Evolutionary conservation across 2,329 filamentous ascomycete genomes (phyloP), one percentile per base, ranked within the genome.

Genomic region (Cadophora sp.): DNA sequence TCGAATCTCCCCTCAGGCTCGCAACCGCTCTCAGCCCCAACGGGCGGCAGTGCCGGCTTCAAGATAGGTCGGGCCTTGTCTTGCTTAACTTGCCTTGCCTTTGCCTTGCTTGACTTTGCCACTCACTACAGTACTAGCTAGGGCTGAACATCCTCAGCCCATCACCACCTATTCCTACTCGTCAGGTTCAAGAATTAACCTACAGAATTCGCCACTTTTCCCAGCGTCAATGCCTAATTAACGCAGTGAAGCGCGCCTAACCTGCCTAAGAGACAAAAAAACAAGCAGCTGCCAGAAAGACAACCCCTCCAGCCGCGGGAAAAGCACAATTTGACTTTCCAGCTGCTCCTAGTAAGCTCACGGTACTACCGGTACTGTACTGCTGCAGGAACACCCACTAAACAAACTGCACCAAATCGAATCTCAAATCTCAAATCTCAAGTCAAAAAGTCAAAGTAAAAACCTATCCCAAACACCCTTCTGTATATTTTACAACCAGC

Each of bases 1-100:
- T 64, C 39, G 55, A 16, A 14, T 33, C 41, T 36, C 27, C 14
- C 62, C 33, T 47, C 62, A 53, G 50, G 53, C 39, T 59, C 59
- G 27, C 61, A 69, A 65, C 58, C 67, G 61, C 64, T 61, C 62
- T 53, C 39, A 51, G 60, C 67, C 64, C 47, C 43, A 53, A 63
- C 18, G 58, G 62, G 67, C 64, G 62, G 64, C 65, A 65, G 58
- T 62, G 67, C 22, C 22, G 45, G 62, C 62, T 56, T 59, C 41
- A 30, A 66, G 67, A 68, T 64, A 64, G 60, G 67, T 39, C 8
- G 36, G 36, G 36, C 7, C 11, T 39, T 24, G 48, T 30, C 22
- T 30, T 16, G 48, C 27, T 30, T 30, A 6, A 4, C 27, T 30
- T 30, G 27, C 27, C 4, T 30, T 30, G 43, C 53, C 53, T n/a